Base-by-base conservation (phyloP, 192 early-diverging fungal species). In the Coemansia sp. region DNA sequence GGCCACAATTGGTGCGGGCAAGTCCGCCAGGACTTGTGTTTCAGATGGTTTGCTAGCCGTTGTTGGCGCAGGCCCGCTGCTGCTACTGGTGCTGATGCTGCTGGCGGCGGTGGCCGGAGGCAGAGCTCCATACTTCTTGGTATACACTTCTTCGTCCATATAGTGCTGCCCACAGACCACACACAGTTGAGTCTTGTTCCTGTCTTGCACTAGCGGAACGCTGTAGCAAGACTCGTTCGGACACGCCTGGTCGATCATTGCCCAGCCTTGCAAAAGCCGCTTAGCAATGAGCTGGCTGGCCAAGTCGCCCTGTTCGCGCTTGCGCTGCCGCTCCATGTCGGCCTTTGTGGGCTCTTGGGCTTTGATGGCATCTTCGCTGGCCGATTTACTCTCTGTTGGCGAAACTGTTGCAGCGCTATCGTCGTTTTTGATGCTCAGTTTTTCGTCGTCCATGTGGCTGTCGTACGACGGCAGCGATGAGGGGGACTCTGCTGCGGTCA, bases 191-290 rank as follows among this genome's bases (percentile, higher is more conserved):
- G 71, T 22, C 51, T 64, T 59, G 14, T 71, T 65, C 19, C 51
- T 67, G 59, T 74, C 65, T 41, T 74, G 60, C 7, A 80, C 68
- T 24, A 80, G 62, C 40, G 77, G 77, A 4, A 82, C 74, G 15
- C 17, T 60, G 37, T 64, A 59, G 60, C 79, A 82, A 14, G 27
- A 31, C 14, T 62, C 62, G 24, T 70, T 73, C 4, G 79, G 70
- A 32, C 79, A 82, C 41, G 61, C 31, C 37, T 59, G 64, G 20
- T 76, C 79, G 25, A 82, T 61, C 73, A 82, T 66, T 10, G 65
- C 61, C 79, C 79, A 82, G 17, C 79, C 79, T 51, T 82, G 66
- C 43, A 82, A 40, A 22, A 82, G 62, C 43, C 65, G 61, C 66
- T 82, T 72, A 15, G 53, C 79, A 59, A 82, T 73, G 36, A 57